Base-by-base conservation (phyloP, 352 stramenopile genomes). In the Pythium sp. region DNA sequence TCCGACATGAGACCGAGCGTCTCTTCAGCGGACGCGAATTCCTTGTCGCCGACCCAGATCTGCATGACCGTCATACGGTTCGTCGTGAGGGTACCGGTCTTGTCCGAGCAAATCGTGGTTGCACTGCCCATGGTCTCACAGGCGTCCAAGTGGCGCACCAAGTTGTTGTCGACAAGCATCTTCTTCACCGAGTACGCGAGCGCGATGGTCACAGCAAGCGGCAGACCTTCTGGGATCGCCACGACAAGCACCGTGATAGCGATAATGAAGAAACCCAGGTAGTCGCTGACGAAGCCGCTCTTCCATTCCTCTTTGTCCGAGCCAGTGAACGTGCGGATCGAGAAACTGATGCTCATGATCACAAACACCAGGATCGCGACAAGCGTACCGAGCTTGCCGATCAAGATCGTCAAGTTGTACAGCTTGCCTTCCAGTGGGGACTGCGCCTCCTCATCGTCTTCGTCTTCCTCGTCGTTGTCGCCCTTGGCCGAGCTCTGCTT, bases 31-130 rank as follows among this genome's bases (percentile, higher is more conserved):
- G 75, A 75, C 24, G 69, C 75, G 56, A 84, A 89, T 59, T 89
- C 81, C 26, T 76, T 18, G 30, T 76, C 77, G 32, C 76, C 89
- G 47, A 93, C 72, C 79, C 84, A 94, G 56, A 79, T 72, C 60
- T 91, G 69, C 72, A 97, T 89, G 30, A 99, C 90, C 30, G 97
- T 98, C 97, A 99, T 99, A 22, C 91, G 82, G 72, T 99, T 99
- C 62, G 98, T 93, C 8, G 97, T 98, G 12, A 98, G 80, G 51
- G 95, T 98, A 62, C 94, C 94, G 26, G 95, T 98, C 80, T 98
- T 98, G 78, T 98, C 95, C 46, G 86, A 97, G 83, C 93, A 98
- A 63, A 98, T 97, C 15, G 87, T 87, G 8, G 92, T 98, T 0
- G 95, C 92, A 61, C 85, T 95, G 65, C 95, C 94, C 80, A 98